phyloP scores from a whole-genome alignment of 2,329 filamentous ascomycete genomes.

The Xylariaceae sp. region DNA sequence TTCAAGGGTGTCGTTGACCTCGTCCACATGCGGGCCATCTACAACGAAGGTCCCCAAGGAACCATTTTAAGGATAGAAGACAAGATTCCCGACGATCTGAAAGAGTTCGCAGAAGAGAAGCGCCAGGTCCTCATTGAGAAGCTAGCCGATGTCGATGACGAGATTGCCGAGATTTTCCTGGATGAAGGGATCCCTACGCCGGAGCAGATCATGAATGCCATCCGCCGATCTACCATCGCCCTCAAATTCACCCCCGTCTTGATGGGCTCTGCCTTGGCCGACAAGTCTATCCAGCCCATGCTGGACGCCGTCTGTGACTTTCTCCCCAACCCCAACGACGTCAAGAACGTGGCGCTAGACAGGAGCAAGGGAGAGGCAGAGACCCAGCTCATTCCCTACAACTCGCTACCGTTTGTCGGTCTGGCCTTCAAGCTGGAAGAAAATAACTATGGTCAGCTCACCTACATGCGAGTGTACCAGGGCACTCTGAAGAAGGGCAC shows the following conservation, averaged over 20 bases:
- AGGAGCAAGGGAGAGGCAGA: conserved; percentile 70
- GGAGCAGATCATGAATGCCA: conserved; percentile 84
- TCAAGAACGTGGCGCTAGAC: conserved; percentile 86
- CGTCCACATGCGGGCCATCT: conserved; percentile 86
- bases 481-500: conserved; percentile 82
- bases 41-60: conserved; percentile 81
- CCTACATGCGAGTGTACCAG: conserved; percentile 98
- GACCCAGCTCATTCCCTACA: conserved; percentile 88
- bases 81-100: conserved; percentile 76
- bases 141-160: conserved; percentile 93
- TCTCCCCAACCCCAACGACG: conserved; percentile 84
- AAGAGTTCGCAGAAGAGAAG: conserved; percentile 74
- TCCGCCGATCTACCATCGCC: conserved; percentile 82
- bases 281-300: conserved; percentile 95
- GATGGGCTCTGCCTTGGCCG: conserved; percentile 92
- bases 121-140: conserved; percentile 86
- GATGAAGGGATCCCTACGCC: conserved; percentile 77
- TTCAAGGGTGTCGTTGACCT: conserved; percentile 92
- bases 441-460: conserved; percentile 96
- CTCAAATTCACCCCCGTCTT: conserved; percentile 91
- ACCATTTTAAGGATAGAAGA: conserved; percentile 72
- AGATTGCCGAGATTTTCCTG: conserved; percentile 92
- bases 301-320: conserved; percentile 95
- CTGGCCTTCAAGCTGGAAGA: conserved; percentile 98
- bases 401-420: conserved; percentile 88